Percentiles rank a stretch among this genome's conserved stretches.
These are phyloP conservation scores for Rhizophora mangle DNA, from an alignment of 345 rosid genomes.

Conservation along the genomic window DNA sequence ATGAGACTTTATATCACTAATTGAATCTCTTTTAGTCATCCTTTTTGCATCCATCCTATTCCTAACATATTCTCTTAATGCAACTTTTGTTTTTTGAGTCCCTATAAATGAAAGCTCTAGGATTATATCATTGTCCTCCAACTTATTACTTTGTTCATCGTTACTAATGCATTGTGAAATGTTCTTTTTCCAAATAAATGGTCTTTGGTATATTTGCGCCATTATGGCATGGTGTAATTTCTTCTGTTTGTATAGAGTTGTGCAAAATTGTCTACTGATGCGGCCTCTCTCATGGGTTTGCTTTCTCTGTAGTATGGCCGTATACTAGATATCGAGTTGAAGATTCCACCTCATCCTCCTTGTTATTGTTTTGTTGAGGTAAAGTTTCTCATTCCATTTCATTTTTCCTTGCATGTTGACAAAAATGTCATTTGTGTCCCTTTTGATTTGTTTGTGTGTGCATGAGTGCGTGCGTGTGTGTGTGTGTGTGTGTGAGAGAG, in stretches of 20 bases:
- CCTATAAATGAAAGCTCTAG: too few species aligned
- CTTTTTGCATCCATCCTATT: too few species aligned
- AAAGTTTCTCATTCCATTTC: not conserved
- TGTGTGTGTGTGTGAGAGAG: not conserved
- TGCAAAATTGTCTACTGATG: not conserved
- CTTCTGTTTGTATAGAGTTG: not conserved
- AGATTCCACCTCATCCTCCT: conserved; percentile 95
- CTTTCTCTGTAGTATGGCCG: conserved; percentile 68
- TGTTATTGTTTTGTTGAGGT: conserved; percentile 98
- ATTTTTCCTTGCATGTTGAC: not conserved
- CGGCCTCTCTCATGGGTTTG: not conserved
- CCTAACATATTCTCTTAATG: too few species aligned
- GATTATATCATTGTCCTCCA: too few species aligned
- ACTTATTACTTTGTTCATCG: too few species aligned
- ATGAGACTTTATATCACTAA: too few species aligned
- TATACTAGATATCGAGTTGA: conserved; percentile 84
- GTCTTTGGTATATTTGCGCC: not conserved
- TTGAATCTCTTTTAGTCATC: too few species aligned
- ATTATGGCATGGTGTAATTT: not conserved
- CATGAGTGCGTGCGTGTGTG: not conserved
- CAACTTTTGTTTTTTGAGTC: too few species aligned
- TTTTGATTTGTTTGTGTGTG: too few species aligned
- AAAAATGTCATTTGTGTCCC: not conserved
- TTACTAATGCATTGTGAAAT: too few species aligned
- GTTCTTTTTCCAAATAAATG: not conserved